phyloP scores from a whole-genome alignment of 2,329 filamentous ascomycete species.

The Aspergillus ustus region DNA sequence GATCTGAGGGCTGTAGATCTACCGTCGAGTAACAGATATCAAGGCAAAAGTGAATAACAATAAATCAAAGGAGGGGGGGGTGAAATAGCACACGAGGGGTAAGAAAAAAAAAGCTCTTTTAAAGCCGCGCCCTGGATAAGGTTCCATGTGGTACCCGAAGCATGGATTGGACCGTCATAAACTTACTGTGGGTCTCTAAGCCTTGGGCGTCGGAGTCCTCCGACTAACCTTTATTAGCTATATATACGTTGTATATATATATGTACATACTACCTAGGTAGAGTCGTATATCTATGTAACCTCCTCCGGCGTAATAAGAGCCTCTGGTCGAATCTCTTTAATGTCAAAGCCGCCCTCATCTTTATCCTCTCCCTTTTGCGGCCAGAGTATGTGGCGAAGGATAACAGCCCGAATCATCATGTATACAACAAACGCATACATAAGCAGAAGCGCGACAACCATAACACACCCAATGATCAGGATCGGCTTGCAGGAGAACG shows the following conservation, averaged over 20 bases:
- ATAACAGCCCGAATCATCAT: slow-evolving; percentile 74
- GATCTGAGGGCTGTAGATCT: not conserved
- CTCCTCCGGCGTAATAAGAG: slow-evolving; percentile 24
- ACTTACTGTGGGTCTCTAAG: slow-evolving; percentile 5
- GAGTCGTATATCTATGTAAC: too few relatives aligned
- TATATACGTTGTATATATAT: not conserved
- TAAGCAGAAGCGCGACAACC: slow-evolving; percentile 66
- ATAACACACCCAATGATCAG: slow-evolving; percentile 71
- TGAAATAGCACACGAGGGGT: slow-evolving; percentile 19
- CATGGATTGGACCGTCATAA: slow-evolving; percentile 11
- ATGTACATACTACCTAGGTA: not conserved
- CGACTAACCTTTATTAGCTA: not conserved
- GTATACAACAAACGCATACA: slow-evolving; percentile 70
- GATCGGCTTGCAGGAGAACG: slow-evolving; percentile 64
- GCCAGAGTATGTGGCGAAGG: slow-evolving; percentile 73
- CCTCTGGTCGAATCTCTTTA: slow-evolving; percentile 33
- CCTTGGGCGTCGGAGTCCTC: slow-evolving; percentile 8
- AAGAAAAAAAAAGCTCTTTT: slow-evolving; percentile 11
- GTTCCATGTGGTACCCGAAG: slow-evolving; percentile 16
- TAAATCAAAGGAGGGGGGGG: not conserved
- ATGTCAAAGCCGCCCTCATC: slow-evolving; percentile 64
- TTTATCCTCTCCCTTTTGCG: slow-evolving; percentile 69
- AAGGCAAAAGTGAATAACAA: not conserved
- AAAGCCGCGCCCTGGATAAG: slow-evolving; percentile 5
- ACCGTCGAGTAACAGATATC: not conserved